phyloP scores from a whole-genome alignment of 208 protist species.

The Acanthamoeba lenticulata region DNA sequence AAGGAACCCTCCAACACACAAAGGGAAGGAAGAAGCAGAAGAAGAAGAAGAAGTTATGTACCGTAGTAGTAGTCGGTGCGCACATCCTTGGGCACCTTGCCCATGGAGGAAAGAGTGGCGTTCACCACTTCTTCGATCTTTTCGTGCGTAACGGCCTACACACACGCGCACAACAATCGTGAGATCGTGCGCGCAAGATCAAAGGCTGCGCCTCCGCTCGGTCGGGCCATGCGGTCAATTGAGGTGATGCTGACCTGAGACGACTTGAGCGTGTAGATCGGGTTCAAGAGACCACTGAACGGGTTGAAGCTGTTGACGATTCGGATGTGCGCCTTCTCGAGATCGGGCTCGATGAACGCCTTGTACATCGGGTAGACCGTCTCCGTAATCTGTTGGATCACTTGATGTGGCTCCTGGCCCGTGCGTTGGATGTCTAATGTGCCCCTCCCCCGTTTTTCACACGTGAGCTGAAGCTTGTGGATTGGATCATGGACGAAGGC shows the following conservation, averaged over 20 bases:
- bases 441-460: too few species aligned
- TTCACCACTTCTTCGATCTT: neutral
- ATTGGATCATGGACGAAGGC: too few species aligned
- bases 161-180: too few species aligned
- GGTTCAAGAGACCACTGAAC: conserved; percentile 70
- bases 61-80: conserved; percentile 12
- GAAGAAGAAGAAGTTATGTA: neutral
- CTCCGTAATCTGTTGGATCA: conserved; percentile 75
- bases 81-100: neutral
- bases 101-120: neutral
- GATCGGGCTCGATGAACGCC: conserved; percentile 77
- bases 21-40: neutral
- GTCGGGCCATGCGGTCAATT: neutral
- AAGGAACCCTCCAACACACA: too few species aligned
- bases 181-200: too few species aligned
- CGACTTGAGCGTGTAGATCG: conserved; percentile 75
- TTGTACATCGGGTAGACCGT: conserved; percentile 82
- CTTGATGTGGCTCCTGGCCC: conserved; percentile 72
- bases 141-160: neutral
- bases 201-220: too few species aligned
- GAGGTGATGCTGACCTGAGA: neutral
- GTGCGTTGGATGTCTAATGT: conserved; percentile 74
- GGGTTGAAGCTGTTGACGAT: conserved; percentile 78
- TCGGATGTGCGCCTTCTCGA: conserved; percentile 71
- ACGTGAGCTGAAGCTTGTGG: too few species aligned